Base-by-base conservation (phyloP, 1,284 basidiomycete genomes). In the Microbotryomycetes sp. region DNA sequence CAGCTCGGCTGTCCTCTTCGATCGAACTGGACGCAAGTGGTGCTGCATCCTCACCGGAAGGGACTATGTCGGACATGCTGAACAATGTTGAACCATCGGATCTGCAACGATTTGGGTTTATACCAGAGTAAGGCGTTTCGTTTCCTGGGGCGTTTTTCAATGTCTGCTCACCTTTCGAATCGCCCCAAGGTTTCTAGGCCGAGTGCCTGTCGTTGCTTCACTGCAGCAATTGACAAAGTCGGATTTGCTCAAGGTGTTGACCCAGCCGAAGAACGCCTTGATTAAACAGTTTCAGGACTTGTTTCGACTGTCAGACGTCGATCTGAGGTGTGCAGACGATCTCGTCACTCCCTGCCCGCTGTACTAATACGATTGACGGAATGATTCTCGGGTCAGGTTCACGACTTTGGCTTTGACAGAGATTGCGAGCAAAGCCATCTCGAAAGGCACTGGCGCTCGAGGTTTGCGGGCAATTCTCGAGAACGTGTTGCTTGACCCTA, bases 381-480 rank as follows among this genome's bases (percentile, higher is more conserved):
- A 15, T 46, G 24, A 49, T 3, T 26, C 3, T 11, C n/a, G n/a
- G n/a, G n/a, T 13, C 53, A 62, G 60, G 11, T 67, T 81, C 55
- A 79, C 79, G 0, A 69, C 71, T 2, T 70, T 69, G 11, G 77
- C 78, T 0, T 55, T 78, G 2, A 60, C 69, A 45, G 88, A 86
- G 61, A 85, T 96, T 55, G 93, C 90, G 69, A 79, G 78, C 47
- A 85, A 84, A 67, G 90, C 91, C 0, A 78, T 82, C 13, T 83
- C 86, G 65, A 80, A 89, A 64, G 89, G 89, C 1, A 90, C 90
- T 11, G 94, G 93, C 16, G 93, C 93, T 1, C 80, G 93, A 73
- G 89, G 91, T 3, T 76, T 97, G 66, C 79, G 91, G 68, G 85
- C 89, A 1, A 88, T 96, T 55, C 85, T 97, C 85, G 91, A 93